Conservation (phyloP, 768 basidiomycete genomes). For the Lactarius sanguifluus region DNA sequence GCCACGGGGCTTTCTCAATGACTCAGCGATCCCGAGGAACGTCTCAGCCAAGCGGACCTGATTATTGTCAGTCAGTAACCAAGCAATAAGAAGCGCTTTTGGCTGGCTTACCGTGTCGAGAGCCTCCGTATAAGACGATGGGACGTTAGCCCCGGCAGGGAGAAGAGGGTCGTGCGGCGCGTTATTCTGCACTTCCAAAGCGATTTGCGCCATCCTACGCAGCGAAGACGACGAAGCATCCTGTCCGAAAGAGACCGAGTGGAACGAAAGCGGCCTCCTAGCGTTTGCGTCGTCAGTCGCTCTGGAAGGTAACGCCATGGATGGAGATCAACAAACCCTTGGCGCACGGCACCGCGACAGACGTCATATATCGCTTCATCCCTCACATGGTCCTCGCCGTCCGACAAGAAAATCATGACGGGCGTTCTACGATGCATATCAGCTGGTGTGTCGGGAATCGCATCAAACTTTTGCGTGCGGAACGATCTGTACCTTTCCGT, state of each 20-base stretch:
- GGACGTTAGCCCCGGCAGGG: slow-evolving; percentile 7
- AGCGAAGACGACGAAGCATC: slow-evolving; percentile 36
- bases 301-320: not conserved
- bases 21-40: slow-evolving; percentile 59
- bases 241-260: slow-evolving; percentile 56
- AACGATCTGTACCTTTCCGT: slow-evolving; percentile 43
- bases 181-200: slow-evolving; percentile 46
- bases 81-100: not conserved
- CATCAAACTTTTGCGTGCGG: not conserved
- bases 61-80: not conserved
- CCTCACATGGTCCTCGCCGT: slow-evolving; percentile 46
- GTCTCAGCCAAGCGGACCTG: slow-evolving; percentile 58
- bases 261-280: slow-evolving; percentile 60
- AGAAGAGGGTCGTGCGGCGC: slow-evolving; percentile 43
- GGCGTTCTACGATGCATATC: slow-evolving; percentile 40
- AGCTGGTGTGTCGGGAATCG: not conserved
- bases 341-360: slow-evolving; percentile 43
- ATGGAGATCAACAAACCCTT: slow-evolving; percentile 40
- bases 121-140: slow-evolving; percentile 47
- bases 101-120: slow-evolving; percentile 22
- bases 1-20: slow-evolving; percentile 55
- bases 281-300: not conserved
- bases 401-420: slow-evolving; percentile 56
- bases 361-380: slow-evolving; percentile 45
- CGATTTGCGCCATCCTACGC: slow-evolving; percentile 53